Evolutionary conservation across 2,329 filamentous ascomycete species (phyloP).

Genomic region (Pseudogymnoascus sp.): DNA sequence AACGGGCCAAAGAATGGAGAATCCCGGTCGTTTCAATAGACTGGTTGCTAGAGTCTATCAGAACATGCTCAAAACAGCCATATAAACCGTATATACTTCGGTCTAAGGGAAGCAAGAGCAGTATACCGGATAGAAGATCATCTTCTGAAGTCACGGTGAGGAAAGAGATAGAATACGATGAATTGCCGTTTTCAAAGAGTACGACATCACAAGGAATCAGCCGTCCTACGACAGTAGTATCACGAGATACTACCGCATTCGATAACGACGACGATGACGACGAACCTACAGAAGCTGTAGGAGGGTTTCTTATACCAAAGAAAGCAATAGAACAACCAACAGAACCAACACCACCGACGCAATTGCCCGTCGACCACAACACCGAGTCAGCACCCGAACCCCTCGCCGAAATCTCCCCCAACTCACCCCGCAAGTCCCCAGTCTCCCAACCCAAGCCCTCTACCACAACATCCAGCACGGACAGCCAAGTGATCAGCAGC

Average conservation of each 20-base stretch:
- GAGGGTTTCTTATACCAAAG: background rate
- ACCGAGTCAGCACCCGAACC: background rate
- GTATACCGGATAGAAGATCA: background rate
- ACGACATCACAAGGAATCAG: background rate
- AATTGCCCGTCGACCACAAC: background rate
- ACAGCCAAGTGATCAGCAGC: background rate
- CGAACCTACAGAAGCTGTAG: background rate
- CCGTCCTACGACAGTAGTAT: background rate
- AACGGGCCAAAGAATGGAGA: conserved; percentile 63
- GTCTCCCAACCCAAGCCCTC: conserved; percentile 3
- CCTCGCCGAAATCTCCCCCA: conserved; percentile 18
- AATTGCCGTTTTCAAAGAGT: background rate
- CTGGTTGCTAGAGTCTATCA: conserved; percentile 81
- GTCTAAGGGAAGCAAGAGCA: conserved; percentile 9
- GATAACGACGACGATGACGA: conserved; percentile 15
- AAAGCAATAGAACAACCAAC: background rate
- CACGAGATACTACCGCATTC: conserved; percentile 10
- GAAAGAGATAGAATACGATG: background rate
- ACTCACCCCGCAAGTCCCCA: conserved; percentile 14
- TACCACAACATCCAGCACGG: background rate
- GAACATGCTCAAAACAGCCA: conserved; percentile 42
- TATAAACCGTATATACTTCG: conserved; percentile 37
- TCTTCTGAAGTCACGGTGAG: background rate
- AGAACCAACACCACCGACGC: background rate
- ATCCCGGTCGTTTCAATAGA: conserved; percentile 73